Conservation (phyloP, 1,284 basidiomycete species). For the Microbotryomycetes sp. region DNA sequence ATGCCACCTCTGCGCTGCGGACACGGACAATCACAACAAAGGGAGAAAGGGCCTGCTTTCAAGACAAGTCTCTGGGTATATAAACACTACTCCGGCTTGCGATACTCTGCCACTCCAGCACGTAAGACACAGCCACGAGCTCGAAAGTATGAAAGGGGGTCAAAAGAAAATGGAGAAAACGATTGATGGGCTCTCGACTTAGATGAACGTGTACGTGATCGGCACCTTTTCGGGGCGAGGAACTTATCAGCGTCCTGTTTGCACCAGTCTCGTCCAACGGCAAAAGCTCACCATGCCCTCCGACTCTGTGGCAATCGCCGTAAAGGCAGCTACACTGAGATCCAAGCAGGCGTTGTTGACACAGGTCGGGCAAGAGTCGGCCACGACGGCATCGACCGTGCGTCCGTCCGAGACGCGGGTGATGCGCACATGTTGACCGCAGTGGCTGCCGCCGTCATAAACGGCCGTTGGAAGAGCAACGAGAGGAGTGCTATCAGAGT, state of each 20-base stretch:
- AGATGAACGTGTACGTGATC: too few species aligned
- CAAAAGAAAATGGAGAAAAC: too few species aligned
- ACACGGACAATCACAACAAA: too few species aligned
- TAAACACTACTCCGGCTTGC: too few species aligned
- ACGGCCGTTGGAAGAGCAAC: background rate
- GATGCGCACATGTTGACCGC: background rate
- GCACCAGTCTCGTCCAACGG: background rate
- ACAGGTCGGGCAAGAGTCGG: background rate
- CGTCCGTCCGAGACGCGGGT: too few species aligned
- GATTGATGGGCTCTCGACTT: too few species aligned
- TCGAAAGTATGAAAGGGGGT: too few species aligned
- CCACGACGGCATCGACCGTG: background rate
- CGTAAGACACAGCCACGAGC: too few species aligned
- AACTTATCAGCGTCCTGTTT: background rate
- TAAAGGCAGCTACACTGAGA: slow-evolving; percentile 66
- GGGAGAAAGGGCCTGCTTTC: too few species aligned
- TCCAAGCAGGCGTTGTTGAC: slow-evolving; percentile 44
- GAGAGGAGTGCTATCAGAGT: background rate
- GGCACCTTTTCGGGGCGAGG: background rate
- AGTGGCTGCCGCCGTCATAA: background rate
- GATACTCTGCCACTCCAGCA: too few species aligned
- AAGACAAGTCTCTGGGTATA: too few species aligned
- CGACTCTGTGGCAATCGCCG: slow-evolving; percentile 46
- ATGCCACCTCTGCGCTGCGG: too few species aligned
- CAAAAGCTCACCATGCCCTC: background rate